A percentile compares a stretch with the other conserved stretches of the same genome.
Conservation (phyloP, 1,284 basidiomycete species). For the Moesziomyces sp. region DNA sequence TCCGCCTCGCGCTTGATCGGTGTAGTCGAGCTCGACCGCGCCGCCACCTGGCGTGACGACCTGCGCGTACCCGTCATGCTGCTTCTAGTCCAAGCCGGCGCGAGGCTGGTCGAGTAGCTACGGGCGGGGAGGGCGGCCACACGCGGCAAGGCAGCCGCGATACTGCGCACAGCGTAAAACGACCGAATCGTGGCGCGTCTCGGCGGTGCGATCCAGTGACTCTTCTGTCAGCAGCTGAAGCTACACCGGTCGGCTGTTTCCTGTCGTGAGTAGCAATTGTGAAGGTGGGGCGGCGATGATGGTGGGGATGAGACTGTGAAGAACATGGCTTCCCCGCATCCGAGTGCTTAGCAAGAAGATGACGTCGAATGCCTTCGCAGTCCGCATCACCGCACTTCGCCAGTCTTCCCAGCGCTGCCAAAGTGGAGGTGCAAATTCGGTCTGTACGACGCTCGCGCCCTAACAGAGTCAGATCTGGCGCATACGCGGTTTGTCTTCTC, state of each 20-base stretch:
- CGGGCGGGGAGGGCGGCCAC: background rate
- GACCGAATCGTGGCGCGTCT: background rate
- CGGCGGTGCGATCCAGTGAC: too few species aligned
- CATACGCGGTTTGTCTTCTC: background rate
- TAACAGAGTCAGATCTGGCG: background rate
- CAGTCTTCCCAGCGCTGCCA: too few species aligned
- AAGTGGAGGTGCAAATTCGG: conserved; percentile 4
- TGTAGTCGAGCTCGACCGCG: background rate
- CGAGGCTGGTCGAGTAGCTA: too few species aligned
- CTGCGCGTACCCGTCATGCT: conserved; percentile 6
- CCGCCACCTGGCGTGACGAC: conserved; percentile 8
- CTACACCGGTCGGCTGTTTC: too few species aligned
- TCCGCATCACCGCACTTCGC: too few species aligned
- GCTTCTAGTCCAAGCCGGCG: background rate
- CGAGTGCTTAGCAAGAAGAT: conserved; percentile 5
- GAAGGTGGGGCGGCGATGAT: too few species aligned
- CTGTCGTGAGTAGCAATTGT: too few species aligned
- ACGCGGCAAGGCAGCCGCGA: background rate
- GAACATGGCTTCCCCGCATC: conserved; percentile 1
- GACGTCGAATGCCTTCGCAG: conserved; percentile 8
- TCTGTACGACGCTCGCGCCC: too few species aligned
- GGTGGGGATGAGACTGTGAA: too few species aligned
- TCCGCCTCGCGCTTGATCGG: conserved; percentile 12
- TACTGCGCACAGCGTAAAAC: background rate
- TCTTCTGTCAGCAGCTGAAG: too few species aligned